phyloP scores from a whole-genome alignment of 2,329 filamentous ascomycete genomes.

The Pseudogymnoascus sp. region DNA sequence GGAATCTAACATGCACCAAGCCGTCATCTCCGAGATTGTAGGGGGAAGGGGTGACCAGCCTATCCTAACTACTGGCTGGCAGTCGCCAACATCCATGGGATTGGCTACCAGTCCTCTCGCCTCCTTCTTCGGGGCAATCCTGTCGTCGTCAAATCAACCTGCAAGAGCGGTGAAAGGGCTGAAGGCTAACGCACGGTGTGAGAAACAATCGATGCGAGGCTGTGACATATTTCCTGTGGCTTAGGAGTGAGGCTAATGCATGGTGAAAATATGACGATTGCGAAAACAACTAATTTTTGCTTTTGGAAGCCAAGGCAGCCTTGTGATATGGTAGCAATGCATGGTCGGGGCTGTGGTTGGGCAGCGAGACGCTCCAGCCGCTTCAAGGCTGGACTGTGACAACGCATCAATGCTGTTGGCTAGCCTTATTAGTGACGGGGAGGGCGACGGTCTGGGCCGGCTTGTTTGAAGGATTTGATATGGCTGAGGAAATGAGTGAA shows the following conservation, averaged over 20 bases:
- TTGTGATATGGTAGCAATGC: conserved; percentile 16
- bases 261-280: conserved; percentile 1
- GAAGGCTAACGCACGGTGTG: conserved; percentile 2
- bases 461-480: neutral
- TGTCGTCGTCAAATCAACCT: neutral
- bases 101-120: conserved; percentile 2
- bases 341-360: conserved; percentile 36
- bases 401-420: conserved; percentile 10
- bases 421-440: neutral
- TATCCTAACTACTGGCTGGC: neutral
- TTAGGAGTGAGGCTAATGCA: conserved; percentile 8
- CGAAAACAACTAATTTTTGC: neutral
- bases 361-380: conserved; percentile 39
- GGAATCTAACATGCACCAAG: conserved; percentile 1
- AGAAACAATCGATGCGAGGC: conserved; percentile 8
- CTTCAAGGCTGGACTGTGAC: conserved; percentile 25
- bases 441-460: neutral
- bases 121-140: neutral
- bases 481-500: neutral
- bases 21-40: conserved; percentile 4
- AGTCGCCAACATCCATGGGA: neutral
- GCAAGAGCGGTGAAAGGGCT: conserved; percentile 3
- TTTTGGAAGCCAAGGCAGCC: neutral
- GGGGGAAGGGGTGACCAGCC: neutral
- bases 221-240: conserved; percentile 8